A percentile compares a stretch with the other conserved stretches of the same genome.
These are phyloP conservation scores for Ascodesmis nigricans DNA, from an alignment of 495 filamentous ascomycete genomes.

Conservation along the genomic window DNA sequence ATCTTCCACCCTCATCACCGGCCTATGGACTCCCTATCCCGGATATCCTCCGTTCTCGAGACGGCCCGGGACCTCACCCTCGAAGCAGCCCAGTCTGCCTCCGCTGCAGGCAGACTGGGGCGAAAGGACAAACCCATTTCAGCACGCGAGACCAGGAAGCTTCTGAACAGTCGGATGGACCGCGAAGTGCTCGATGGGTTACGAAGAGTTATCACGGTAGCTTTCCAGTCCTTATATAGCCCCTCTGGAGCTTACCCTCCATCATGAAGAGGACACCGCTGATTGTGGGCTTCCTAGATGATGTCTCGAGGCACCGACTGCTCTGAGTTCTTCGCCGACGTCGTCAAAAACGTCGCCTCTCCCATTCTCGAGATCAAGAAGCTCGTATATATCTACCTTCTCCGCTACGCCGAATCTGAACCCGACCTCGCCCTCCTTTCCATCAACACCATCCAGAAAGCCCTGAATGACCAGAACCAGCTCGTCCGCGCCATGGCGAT, in stretches of 20 bases:
- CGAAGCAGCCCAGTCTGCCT: slow-evolving; percentile 72
- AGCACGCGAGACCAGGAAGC: slow-evolving; percentile 58
- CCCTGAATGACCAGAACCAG: slow-evolving; percentile 74
- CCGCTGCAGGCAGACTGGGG: slow-evolving; percentile 24
- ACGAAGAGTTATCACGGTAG: slow-evolving; percentile 70
- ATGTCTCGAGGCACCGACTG: slow-evolving; percentile 75
- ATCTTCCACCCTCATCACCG: slow-evolving; percentile 3
- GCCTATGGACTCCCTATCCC: slow-evolving; percentile 82
- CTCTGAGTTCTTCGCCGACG: slow-evolving; percentile 71
- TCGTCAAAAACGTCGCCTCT: slow-evolving; percentile 90
- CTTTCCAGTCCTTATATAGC: slow-evolving; percentile 12
- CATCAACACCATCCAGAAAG: slow-evolving; percentile 97
- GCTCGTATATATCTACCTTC: slow-evolving; percentile 90
- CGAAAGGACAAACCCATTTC: slow-evolving; percentile 29
- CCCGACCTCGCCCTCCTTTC: slow-evolving; percentile 86
- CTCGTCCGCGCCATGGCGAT: slow-evolving; percentile 78
- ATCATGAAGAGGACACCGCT: too few species aligned
- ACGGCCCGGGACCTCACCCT: slow-evolving; percentile 91
- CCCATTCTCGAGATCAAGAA: slow-evolving; percentile 87
- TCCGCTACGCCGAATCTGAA: slow-evolving; percentile 84
- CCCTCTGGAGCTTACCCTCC: not conserved
- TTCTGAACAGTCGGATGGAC: slow-evolving; percentile 84
- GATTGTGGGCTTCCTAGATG: too few species aligned
- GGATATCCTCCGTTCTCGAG: slow-evolving; percentile 82
- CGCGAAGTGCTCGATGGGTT: slow-evolving; percentile 81